Conservation (phyloP, 768 basidiomycete genomes). For the Tremella fuciformis region DNA sequence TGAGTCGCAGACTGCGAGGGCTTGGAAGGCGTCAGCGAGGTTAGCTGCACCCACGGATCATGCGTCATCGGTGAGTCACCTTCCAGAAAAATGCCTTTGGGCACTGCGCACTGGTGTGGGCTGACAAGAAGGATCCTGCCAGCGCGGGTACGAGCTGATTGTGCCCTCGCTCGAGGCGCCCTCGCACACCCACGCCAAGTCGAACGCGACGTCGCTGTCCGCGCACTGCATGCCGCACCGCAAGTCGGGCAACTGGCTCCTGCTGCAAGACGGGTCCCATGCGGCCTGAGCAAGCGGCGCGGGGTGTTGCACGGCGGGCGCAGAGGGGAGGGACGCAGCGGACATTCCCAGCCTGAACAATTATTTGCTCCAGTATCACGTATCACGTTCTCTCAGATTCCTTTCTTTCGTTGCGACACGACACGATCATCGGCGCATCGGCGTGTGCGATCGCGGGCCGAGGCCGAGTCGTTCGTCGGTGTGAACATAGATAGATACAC, state of each 20-base stretch:
- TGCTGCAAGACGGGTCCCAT: background rate
- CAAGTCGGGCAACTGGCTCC: constrained; percentile 6
- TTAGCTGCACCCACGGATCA: constrained; percentile 17
- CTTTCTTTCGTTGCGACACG: background rate
- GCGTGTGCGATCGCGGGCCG: background rate
- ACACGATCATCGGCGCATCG: background rate
- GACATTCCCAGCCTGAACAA: constrained; percentile 3
- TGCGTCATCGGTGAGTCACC: constrained; percentile 27
- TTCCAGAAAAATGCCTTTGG: too few relatives aligned
- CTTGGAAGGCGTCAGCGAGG: constrained; percentile 25
- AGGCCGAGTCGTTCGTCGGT: too few relatives aligned
- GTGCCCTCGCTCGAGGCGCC: background rate
- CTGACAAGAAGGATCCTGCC: constrained; percentile 9
- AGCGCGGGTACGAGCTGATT: constrained; percentile 7
- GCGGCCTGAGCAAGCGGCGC: background rate
- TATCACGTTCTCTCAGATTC: background rate
- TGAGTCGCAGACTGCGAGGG: constrained; percentile 22
- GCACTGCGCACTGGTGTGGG: background rate
- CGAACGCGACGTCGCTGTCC: background rate
- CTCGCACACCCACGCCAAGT: too few relatives aligned
- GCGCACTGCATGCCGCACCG: constrained; percentile 6
- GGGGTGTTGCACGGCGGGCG: background rate
- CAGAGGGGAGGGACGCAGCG: constrained; percentile 1
- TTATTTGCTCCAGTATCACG: background rate
- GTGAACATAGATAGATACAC: too few relatives aligned